Base-by-base conservation (phyloP, 2,329 filamentous ascomycete species). In the Epichloe baconii region DNA sequence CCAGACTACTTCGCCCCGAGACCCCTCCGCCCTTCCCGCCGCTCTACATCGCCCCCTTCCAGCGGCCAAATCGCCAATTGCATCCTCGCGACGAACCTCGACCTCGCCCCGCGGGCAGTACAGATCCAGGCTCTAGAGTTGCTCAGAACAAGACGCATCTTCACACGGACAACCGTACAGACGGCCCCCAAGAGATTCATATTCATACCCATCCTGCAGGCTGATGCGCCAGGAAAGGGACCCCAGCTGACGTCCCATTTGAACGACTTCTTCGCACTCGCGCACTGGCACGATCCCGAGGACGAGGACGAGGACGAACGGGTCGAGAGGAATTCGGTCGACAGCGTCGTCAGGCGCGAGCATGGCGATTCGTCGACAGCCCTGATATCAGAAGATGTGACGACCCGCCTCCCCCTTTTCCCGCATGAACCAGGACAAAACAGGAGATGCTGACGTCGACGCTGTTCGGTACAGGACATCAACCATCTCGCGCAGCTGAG, bases 221-320 rank as follows among this genome's bases (percentile, higher is more conserved):
- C 73, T 1, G 63, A 64, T 37, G 66, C 68, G 41, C 72, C 72
- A 2, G 73, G 76, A 38, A 17, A 15, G 3, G 61, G 69, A 43
- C 70, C 73, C 3, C 71, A 69, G 47, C 71, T 83, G 47, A 76
- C 72, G 21, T 68, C 66, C 35, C 76, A 88, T 58, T 63, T 84
- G 66, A 94, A 89, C 59, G 88, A 97, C 53, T 80, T 86, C 56
- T 84, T 97, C 57, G 88, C 89, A 63, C 82, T 97, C 52, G 91
- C 87, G 0, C 90, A 97, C 65, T 87, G 83, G 70, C 89, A 97
- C 61, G 77, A 83, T 52, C 74, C 77, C 0, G 73, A 78, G 1
- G 17, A 17, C 0, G 86, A 94, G 53, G 83, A 87, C 37, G 55
- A 62, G n/a, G 63, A 66, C 23, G 61, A 63, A 64, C 62, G 4